Conservation (phyloP, 1,284 basidiomycete genomes). For the Tetrapyrgos nigripes region DNA sequence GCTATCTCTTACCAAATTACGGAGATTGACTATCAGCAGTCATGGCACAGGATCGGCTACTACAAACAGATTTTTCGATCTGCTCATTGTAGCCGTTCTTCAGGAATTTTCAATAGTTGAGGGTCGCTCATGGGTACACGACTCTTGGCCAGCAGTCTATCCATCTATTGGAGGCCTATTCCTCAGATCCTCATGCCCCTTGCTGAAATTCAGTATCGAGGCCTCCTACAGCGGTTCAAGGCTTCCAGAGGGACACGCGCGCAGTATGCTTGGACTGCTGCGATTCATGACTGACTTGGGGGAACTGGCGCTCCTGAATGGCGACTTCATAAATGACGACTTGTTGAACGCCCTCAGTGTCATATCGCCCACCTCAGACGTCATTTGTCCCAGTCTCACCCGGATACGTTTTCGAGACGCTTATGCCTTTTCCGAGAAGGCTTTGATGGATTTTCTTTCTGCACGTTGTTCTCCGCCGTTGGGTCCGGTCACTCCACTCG, state of each 20-base stretch:
- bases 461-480: neutral
- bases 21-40: too few species aligned
- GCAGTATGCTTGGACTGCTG: neutral
- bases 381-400: constrained; percentile 6
- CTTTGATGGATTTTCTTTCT: neutral
- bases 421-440: neutral
- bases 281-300: neutral
- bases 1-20: too few species aligned
- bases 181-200: constrained; percentile 1
- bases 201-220: neutral
- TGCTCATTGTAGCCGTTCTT: too few species aligned
- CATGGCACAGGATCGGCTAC: too few species aligned
- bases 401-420: neutral
- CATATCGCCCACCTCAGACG: neutral
- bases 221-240: neutral
- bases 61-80: too few species aligned
- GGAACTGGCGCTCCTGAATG: neutral
- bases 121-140: too few species aligned
- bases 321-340: constrained; percentile 2
- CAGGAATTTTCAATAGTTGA: too few species aligned
- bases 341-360: neutral
- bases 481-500: too few species aligned
- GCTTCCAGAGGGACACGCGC: neutral
- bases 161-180: neutral
- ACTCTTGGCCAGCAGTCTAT: too few species aligned